A percentile compares a stretch with the other conserved stretches of the same genome.
These are phyloP conservation scores for Aspergillus sp. DNA, from an alignment of 2,329 filamentous ascomycete species.

Conservation along the genomic window DNA sequence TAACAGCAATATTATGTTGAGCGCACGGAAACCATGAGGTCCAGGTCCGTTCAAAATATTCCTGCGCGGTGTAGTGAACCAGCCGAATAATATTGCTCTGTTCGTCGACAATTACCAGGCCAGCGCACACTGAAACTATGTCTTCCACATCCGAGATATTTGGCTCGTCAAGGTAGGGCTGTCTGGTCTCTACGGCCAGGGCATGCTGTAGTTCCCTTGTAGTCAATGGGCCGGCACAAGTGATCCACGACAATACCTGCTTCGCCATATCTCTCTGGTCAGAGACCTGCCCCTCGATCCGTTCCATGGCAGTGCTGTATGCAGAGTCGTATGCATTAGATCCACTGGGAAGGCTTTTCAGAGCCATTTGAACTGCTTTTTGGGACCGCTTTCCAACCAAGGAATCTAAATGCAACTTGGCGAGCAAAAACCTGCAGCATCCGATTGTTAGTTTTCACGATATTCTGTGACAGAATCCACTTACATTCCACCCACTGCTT, in stretches of 20 bases:
- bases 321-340: conserved; percentile 9
- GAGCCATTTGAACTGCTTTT: conserved; percentile 25
- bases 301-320: conserved; percentile 46
- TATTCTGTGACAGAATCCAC: conserved; percentile 5
- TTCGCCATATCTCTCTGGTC: conserved; percentile 39
- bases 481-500: conserved; percentile 34
- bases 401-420: conserved; percentile 20
- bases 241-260: conserved; percentile 44
- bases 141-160: conserved; percentile 32
- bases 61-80: conserved; percentile 34
- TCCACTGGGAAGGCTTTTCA: conserved; percentile 33
- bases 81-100: conserved; percentile 28
- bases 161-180: conserved; percentile 31
- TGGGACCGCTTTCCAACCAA: conserved; percentile 11
- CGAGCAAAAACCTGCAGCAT: conserved; percentile 25
- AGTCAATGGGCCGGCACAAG: conserved; percentile 36
- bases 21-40: conserved; percentile 19
- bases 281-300: conserved; percentile 41
- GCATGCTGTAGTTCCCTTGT: conserved; percentile 44
- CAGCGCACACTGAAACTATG: conserved; percentile 29
- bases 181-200: conserved; percentile 36
- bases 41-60: conserved; percentile 26
- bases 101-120: conserved; percentile 32
- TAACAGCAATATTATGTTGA: conserved; percentile 17
- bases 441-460: no score